Evolutionary conservation across 2,329 filamentous ascomycete genomes (phyloP).

Genomic region (Pseudogymnoascus sp.): DNA sequence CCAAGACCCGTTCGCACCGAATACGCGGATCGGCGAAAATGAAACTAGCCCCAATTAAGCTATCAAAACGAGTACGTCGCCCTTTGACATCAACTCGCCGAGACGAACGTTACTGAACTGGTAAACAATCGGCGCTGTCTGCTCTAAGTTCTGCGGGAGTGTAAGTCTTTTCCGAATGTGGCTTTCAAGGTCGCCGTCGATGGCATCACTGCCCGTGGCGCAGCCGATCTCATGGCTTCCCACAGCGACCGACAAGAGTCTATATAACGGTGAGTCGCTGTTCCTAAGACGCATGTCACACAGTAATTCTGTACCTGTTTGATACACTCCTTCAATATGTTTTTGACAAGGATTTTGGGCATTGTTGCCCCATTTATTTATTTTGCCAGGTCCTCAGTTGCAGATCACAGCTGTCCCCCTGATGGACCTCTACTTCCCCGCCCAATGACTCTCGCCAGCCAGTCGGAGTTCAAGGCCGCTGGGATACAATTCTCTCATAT

Average conservation of each 20-base stretch:
- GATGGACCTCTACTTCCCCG: not conserved
- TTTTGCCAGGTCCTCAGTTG: not conserved
- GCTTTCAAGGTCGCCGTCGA: not conserved
- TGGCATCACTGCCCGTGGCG: not conserved
- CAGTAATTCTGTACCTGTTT: not conserved
- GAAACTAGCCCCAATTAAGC: not conserved
- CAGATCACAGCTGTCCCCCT: not conserved
- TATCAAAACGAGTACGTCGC: conserved; percentile 1
- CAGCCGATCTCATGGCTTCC: not conserved
- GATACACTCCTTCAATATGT: not conserved
- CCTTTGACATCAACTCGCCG: not conserved
- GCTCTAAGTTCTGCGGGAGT: not conserved
- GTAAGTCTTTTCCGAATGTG: not conserved
- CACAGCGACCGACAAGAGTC: not conserved
- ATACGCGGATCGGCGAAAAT: not conserved
- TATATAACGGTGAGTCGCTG: not conserved
- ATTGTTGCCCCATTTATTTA: not conserved
- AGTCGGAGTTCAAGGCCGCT: not conserved
- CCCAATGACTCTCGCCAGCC: not conserved
- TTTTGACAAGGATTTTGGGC: not conserved
- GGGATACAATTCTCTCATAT: not conserved
- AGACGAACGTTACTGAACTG: not conserved
- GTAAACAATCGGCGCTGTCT: not conserved
- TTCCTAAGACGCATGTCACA: not conserved
- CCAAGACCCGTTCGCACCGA: not conserved